Conservation (phyloP, 176 grass and related monocot species). For the Eremochloa ophiuroides region DNA sequence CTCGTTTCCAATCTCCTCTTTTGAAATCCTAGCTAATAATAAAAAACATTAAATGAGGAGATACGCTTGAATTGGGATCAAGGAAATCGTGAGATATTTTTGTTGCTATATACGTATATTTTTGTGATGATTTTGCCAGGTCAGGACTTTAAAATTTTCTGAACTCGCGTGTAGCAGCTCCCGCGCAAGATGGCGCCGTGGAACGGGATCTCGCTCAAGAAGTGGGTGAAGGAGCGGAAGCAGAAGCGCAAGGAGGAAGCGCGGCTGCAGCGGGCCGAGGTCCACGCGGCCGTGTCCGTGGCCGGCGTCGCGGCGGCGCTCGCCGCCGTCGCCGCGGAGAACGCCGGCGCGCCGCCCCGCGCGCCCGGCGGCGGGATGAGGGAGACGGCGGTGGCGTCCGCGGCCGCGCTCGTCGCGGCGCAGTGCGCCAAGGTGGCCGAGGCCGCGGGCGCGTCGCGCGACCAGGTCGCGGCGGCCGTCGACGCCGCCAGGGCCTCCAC, state of each 20-base stretch:
- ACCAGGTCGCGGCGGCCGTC: conserved; percentile 64
- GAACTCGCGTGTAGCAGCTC: conserved; percentile 46
- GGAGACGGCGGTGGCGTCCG: conserved; percentile 74
- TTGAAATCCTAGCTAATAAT: not conserved
- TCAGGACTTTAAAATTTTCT: conserved; percentile 1
- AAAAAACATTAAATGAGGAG: not conserved
- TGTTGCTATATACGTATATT: not conserved
- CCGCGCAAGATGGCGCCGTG: conserved; percentile 70
- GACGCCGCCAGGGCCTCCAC: conserved; percentile 61
- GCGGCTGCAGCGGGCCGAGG: conserved; percentile 75
- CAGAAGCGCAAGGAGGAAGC: conserved; percentile 87
- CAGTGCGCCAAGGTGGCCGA: conserved; percentile 88
- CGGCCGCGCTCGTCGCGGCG: conserved; percentile 77
- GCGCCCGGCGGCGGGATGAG: conserved; percentile 32
- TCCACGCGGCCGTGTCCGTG: conserved; percentile 84
- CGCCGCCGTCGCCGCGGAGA: conserved; percentile 77
- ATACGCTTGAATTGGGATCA: not conserved
- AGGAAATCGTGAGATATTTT: not conserved
- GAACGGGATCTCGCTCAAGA: conserved; percentile 78
- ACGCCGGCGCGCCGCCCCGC: conserved; percentile 28
- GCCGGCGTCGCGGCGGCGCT: conserved; percentile 84
- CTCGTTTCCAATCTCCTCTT: not conserved
- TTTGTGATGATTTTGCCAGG: not conserved
- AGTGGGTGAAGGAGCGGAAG: conserved; percentile 96
- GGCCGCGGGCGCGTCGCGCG: conserved; percentile 70